Evolutionary conservation across 371 early-diverging fungal species (phyloP), one percentile per base, ranked within the genome.

Genomic region (Zychaea mexicana): DNA sequence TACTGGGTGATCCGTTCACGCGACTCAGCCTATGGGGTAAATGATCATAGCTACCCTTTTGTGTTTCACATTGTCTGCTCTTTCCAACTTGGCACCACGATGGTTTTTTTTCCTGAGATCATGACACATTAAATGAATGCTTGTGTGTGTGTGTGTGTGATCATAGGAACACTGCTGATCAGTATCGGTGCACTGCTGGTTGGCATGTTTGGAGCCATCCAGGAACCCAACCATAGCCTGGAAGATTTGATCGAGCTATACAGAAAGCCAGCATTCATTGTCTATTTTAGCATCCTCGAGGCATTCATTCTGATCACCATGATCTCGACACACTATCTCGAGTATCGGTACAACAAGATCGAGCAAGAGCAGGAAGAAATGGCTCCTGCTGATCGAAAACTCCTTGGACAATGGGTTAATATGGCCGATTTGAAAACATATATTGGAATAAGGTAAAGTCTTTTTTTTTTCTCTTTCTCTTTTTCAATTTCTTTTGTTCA

Each of bases 171-270:
- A 7, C 36, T 85, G 21, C 65, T 92, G 30, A 92, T 92, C 62
- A 71, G 87, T 2, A 53, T 88, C 26, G 94, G 94, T 8, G 88
- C 92, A 45, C 64, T 87, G 19, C 72, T 90, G 46, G 86, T 93
- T 22, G 92, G 89, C 24, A 65, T 86, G 21, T 93, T 92, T 78
- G 93, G 92, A 19, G 86, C 89, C 4, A 86, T 93, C 17, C 83
- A 85, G 26, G 92, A 91, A 71, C 90, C 90, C 10, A 83, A 81
- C 47, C 89, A 91, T 57, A 84, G 83, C n/a, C 77, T 93, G 21
- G 86, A 86, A 33, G 89, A 91, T 62, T 71, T 93, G 60, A 80
- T 93, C 30, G 69, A 73, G 49, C 71, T 93, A 22, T 93, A 90
- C 68, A 85, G 78, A 61, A 84, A 89, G 13, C 90, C 89, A 4